Evolutionary conservation across 1,139 yeast species (phyloP), one percentile per base, ranked within the genome.

Genomic region (Sugiyamaella pinicola): DNA sequence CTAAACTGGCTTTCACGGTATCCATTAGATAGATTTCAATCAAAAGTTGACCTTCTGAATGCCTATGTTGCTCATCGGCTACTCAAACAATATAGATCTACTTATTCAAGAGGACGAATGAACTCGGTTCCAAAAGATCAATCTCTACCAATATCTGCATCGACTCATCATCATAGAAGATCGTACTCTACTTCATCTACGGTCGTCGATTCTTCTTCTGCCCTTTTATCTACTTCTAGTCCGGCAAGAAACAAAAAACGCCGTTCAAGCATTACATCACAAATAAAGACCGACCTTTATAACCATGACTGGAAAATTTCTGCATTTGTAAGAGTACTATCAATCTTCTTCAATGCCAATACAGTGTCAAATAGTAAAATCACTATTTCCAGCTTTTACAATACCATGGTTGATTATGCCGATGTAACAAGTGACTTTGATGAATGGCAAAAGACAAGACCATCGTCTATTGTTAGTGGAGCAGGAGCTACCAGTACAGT

Each of bases 281-380:
- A 83, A 75, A 64, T 79, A 22, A 78, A 77, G 54, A 67, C 83
- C 2, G 79, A 78, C 43, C 84, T 82, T 61, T 93, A 91, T 67
- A 84, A 87, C 0, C 77, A 79, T 54, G 91, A 88, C 64, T 91
- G 97, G 96, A 89, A 84, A 58, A 73, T 90, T 26, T 74, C 78
- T 42, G 77, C 89, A 0, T 89, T 89, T 0, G 82, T 87, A 1
- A 73, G 78, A 28, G 74, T 84, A 0, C 71, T 87, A 59, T 74
- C 82, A 0, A 65, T 82, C 10, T 76, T 85, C 31, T 79, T 79
- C 62, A 70, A 71, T 46, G 84, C 88, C 1, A 85, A 84, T 61
- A 68, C 72, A 10, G 80, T 56, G 47, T 56, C 58, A 24, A 53
- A 57, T 51, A 54, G 61, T 22, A 74, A 71, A 44, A 62, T 82